A percentile compares a stretch with the other conserved stretches of the same genome.
Conservation (phyloP, 1,284 basidiomycete species). For the Kwoniella shivajii region DNA sequence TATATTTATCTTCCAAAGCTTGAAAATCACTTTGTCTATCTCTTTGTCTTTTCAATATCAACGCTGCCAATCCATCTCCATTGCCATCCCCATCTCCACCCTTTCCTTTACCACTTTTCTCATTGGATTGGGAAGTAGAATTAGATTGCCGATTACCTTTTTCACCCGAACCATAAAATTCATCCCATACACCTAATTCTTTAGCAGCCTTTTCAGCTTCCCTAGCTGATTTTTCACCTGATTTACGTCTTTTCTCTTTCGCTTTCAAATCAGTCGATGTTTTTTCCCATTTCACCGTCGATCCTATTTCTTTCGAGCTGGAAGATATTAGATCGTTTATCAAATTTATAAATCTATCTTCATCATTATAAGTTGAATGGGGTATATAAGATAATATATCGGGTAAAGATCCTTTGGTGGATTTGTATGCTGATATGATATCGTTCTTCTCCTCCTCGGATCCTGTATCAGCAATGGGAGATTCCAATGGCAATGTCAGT, state of each 20-base stretch:
- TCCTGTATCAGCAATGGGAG: slow-evolving; percentile 61
- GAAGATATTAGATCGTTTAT: slow-evolving; percentile 70
- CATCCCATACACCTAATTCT: slow-evolving; percentile 90
- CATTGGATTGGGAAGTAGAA: too few species aligned
- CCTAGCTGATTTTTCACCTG: slow-evolving; percentile 72
- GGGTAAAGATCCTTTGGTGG: slow-evolving; percentile 69
- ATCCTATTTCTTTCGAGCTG: slow-evolving; percentile 59
- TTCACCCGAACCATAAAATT: slow-evolving; percentile 85
- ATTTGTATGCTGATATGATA: slow-evolving; percentile 70
- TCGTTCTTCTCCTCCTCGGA: slow-evolving; percentile 81
- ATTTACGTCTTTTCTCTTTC: slow-evolving; percentile 69
- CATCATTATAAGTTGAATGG: slow-evolving; percentile 78
- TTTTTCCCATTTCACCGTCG: slow-evolving; percentile 66
- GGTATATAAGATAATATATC: slow-evolving; percentile 81
- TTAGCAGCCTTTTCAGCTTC: slow-evolving; percentile 85
- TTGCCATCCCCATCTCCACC: slow-evolving; percentile 62
- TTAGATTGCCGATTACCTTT: slow-evolving; percentile 61
- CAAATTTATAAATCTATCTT: slow-evolving; percentile 72
- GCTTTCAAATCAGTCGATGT: slow-evolving; percentile 73
- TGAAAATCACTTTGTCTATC: slow-evolving; percentile 73
- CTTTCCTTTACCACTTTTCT: slow-evolving; percentile 50
- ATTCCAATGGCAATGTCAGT: too few species aligned
- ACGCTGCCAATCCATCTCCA: slow-evolving; percentile 71
- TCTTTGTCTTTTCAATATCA: slow-evolving; percentile 74
- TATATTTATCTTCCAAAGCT: slow-evolving; percentile 78